These are phyloP conservation scores for Ophiocordyceps camponoti-rufipedis DNA, from an alignment of 2,329 filamentous ascomycete genomes.

Conservation along the genomic window DNA sequence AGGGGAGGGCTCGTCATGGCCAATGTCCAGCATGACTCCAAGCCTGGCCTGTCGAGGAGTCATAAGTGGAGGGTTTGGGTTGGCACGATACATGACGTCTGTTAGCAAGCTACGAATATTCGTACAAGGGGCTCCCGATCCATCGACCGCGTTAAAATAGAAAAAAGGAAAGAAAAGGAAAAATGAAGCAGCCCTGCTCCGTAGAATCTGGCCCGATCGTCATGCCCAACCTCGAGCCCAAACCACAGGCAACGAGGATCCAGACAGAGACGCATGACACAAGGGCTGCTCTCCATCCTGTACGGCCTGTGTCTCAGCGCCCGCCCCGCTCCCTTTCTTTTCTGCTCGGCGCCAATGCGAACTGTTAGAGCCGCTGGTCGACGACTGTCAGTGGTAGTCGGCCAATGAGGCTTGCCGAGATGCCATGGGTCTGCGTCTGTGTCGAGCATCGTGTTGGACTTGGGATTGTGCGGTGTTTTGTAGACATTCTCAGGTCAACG, in stretches of 20 bases:
- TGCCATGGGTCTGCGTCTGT: no score
- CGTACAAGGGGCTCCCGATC: neutral
- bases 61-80: conserved; percentile 3
- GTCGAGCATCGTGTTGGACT: no score
- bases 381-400: neutral
- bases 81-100: neutral
- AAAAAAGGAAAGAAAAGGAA: neutral
- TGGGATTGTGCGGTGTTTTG: no score
- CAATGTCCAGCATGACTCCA: neutral
- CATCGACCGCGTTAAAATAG: neutral
- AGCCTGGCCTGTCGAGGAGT: conserved; percentile 2
- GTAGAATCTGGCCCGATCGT: neutral
- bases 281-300: neutral
- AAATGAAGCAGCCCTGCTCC: neutral
- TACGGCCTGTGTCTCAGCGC: neutral
- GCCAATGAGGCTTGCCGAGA: no score
- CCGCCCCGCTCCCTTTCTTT: neutral
- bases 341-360: neutral
- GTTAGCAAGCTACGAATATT: neutral
- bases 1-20: neutral
- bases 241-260: neutral
- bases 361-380: neutral
- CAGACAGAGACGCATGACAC: neutral
- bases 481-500: no score
- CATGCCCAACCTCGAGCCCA: neutral